phyloP scores from a whole-genome alignment of 2,329 filamentous ascomycete genomes.

The Endothia cerciana region DNA sequence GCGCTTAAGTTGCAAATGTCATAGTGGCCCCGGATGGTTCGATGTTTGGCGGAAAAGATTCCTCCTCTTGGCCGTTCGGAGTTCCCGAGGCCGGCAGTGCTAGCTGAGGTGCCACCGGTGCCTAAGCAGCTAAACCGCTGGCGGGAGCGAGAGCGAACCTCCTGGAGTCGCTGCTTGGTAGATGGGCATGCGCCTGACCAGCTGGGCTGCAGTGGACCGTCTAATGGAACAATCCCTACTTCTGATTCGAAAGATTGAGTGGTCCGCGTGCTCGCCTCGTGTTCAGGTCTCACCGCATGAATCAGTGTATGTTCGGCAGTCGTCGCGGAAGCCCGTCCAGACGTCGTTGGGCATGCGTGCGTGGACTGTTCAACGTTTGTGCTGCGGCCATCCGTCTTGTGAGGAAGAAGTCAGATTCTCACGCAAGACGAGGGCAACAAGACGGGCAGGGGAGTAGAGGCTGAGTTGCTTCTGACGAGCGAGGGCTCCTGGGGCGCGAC shows the following conservation, averaged over 20 bases:
- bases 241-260: slow-evolving; percentile 14
- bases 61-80: background rate
- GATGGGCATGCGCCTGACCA: slow-evolving; percentile 23
- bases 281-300: slow-evolving; percentile 24
- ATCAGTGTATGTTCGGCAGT: slow-evolving; percentile 11
- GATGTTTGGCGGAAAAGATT: background rate
- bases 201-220: slow-evolving; percentile 20
- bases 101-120: slow-evolving; percentile 14
- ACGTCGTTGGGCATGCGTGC: background rate
- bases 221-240: background rate
- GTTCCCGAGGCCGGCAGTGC: slow-evolving; percentile 17
- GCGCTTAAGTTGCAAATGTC: background rate
- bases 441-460: background rate
- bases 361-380: slow-evolving; percentile 2
- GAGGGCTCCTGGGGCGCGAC: background rate
- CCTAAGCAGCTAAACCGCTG: background rate
- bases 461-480: background rate
- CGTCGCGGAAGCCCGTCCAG: background rate
- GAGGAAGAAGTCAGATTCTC: background rate
- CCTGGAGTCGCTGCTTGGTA: slow-evolving; percentile 8
- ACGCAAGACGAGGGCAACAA: background rate
- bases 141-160: background rate
- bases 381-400: slow-evolving; percentile 13
- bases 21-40: background rate
- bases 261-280: slow-evolving; percentile 15